These are phyloP conservation scores for Haplosporangium gracile DNA, from an alignment of 192 early-diverging fungal genomes.

Conservation along the genomic window DNA sequence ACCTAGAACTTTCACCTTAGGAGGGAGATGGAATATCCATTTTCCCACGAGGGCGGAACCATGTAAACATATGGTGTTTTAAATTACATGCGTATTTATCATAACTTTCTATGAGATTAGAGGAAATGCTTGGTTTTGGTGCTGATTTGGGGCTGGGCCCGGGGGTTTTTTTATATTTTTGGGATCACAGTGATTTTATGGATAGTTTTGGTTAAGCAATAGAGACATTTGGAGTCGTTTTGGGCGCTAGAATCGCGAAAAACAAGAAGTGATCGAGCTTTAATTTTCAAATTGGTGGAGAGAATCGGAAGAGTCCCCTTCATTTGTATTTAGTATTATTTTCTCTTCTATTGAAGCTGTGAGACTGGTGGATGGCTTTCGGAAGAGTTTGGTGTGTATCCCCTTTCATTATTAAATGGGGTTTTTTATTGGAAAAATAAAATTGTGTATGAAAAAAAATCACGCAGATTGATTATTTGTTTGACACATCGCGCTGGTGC, in stretches of 20 bases:
- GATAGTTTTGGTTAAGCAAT: background rate
- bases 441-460: background rate
- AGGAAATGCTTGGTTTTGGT: background rate
- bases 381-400: background rate
- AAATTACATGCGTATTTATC: background rate
- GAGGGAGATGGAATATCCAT: conserved; percentile 75
- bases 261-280: background rate
- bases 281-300: background rate
- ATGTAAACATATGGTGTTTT: background rate
- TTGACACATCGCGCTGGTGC: too few relatives aligned
- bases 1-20: conserved; percentile 75
- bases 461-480: too few relatives aligned
- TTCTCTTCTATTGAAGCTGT: background rate
- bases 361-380: background rate
- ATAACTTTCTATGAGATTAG: too few relatives aligned
- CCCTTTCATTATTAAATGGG: background rate
- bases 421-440: background rate
- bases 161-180: too few relatives aligned
- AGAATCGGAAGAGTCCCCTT: background rate
- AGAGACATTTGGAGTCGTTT: background rate
- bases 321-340: background rate
- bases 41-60: conserved; percentile 65
- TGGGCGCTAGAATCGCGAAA: background rate
- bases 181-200: too few relatives aligned
- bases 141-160: too few relatives aligned